A percentile compares a stretch with the other conserved stretches of the same genome.
Conservation (phyloP, 2,329 filamentous ascomycete genomes). For the Moelleriella libera region DNA sequence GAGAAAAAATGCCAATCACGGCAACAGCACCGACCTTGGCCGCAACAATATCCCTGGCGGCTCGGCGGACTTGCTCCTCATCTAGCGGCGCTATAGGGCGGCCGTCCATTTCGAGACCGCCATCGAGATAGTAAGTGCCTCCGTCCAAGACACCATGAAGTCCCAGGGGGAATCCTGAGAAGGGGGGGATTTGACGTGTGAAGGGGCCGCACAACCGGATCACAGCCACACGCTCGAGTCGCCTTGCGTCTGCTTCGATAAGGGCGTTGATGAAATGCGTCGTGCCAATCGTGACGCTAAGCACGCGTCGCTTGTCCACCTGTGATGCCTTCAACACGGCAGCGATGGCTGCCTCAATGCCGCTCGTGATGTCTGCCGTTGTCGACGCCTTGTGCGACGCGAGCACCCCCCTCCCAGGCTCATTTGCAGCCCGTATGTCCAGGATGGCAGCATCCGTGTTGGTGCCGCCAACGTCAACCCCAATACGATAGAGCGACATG, state of each 20-base stretch:
- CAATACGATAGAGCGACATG: constrained; percentile 28
- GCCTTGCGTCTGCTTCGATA: constrained; percentile 26
- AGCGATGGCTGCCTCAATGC: constrained; percentile 30
- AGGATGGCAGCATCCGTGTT: constrained; percentile 31
- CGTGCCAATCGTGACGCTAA: constrained; percentile 35
- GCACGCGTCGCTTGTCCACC: constrained; percentile 21
- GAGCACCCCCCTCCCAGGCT: constrained; percentile 23
- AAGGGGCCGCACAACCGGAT: constrained; percentile 30
- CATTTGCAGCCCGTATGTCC: constrained; percentile 20
- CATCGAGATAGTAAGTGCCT: constrained; percentile 25
- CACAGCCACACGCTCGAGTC: constrained; percentile 29
- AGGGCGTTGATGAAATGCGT: constrained; percentile 36
- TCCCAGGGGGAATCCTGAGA: constrained; percentile 28
- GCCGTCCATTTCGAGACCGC: constrained; percentile 33
- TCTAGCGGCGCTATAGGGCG: constrained; percentile 25
- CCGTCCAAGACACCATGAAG: constrained; percentile 26
- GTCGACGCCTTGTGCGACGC: constrained; percentile 34
- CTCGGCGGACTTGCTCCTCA: constrained; percentile 19
- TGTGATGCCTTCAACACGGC: constrained; percentile 23
- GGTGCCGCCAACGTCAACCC: constrained; percentile 25
- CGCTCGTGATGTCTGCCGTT: constrained; percentile 33
- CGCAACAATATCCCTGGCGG: constrained; percentile 17
- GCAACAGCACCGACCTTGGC: constrained; percentile 23
- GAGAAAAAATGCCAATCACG: constrained; percentile 30
- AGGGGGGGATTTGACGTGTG: constrained; percentile 27